Evolutionary conservation across 768 basidiomycete genomes (phyloP).

Genomic region (Amanita brunnescens): DNA sequence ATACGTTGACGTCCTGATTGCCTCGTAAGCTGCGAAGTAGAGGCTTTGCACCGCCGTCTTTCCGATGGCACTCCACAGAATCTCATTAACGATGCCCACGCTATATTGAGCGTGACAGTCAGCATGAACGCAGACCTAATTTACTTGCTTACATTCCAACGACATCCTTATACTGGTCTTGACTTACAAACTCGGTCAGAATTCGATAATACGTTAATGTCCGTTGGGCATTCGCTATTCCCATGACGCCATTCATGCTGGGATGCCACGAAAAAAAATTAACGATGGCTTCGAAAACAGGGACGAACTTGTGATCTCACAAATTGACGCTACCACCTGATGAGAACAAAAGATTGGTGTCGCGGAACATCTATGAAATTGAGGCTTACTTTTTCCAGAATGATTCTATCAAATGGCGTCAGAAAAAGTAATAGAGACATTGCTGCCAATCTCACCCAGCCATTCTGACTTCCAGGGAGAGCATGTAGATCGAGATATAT

Average conservation of each 20-base stretch:
- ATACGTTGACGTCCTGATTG: constrained; percentile 35
- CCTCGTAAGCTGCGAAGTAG: constrained; percentile 37
- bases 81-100: constrained; percentile 58
- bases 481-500: constrained; percentile 78
- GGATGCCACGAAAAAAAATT: constrained; percentile 7
- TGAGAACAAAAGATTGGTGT: background rate
- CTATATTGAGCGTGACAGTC: constrained; percentile 12
- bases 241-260: constrained; percentile 75
- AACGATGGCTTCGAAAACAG: constrained; percentile 9
- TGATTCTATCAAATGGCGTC: constrained; percentile 24
- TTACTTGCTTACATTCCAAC: constrained; percentile 44
- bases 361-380: constrained; percentile 1
- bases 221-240: constrained; percentile 81
- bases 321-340: constrained; percentile 58
- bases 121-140: background rate
- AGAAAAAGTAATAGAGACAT: constrained; percentile 3
- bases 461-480: constrained; percentile 74
- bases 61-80: constrained; percentile 52
- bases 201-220: constrained; percentile 75
- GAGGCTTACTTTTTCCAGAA: constrained; percentile 25
- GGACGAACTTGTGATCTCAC: constrained; percentile 18
- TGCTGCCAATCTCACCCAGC: constrained; percentile 41
- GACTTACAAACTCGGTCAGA: constrained; percentile 77
- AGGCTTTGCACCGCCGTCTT: constrained; percentile 30
- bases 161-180: constrained; percentile 68